Conservation (phyloP, 2,329 filamentous ascomycete genomes). For the Pestalotiopsis sp. region DNA sequence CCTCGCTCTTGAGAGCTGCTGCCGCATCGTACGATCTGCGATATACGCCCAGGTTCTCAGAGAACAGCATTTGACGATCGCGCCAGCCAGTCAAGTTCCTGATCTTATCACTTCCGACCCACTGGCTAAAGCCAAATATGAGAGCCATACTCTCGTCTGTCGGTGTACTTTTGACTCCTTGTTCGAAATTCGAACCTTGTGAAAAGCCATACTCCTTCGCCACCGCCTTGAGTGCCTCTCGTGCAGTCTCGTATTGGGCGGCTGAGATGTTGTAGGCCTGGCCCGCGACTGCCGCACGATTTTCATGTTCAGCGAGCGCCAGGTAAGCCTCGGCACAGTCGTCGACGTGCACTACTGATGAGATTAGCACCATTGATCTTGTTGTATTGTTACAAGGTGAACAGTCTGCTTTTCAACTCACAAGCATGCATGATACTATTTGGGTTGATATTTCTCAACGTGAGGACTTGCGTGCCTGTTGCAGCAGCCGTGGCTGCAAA, state of each 20-base stretch:
- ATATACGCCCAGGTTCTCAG: conserved; percentile 35
- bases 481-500: conserved; percentile 25
- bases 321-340: conserved; percentile 50
- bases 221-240: conserved; percentile 37
- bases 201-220: conserved; percentile 39
- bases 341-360: conserved; percentile 41
- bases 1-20: conserved; percentile 18
- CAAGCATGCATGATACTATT: conserved; percentile 43
- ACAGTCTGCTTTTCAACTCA: neutral
- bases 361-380: neutral
- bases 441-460: conserved; percentile 30
- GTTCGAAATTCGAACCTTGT: conserved; percentile 28
- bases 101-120: conserved; percentile 43
- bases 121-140: conserved; percentile 39
- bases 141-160: neutral
- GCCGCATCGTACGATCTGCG: conserved; percentile 39
- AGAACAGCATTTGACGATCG: conserved; percentile 36
- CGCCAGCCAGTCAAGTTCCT: conserved; percentile 40
- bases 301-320: conserved; percentile 38
- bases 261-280: conserved; percentile 48
- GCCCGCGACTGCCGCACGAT: conserved; percentile 32
- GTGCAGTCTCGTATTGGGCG: conserved; percentile 42
- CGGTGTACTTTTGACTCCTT: conserved; percentile 3
- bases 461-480: conserved; percentile 21
- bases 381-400: neutral